Evolutionary conservation across 139 green algal species (phyloP).

Genomic region (Coelastrella sp.): DNA sequence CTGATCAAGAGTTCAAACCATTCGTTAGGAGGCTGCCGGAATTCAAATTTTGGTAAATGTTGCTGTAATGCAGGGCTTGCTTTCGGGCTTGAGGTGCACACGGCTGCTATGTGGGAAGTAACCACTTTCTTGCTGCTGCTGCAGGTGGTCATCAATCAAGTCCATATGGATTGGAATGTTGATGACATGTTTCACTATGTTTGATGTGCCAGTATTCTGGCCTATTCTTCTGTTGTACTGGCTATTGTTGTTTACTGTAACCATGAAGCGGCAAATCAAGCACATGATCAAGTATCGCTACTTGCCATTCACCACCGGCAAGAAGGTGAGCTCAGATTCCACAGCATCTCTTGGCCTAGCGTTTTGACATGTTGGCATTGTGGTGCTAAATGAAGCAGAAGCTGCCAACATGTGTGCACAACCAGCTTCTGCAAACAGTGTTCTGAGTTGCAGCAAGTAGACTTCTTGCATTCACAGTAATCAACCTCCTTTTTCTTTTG

Average conservation of each 20-base stretch:
- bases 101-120: no score
- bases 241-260: slow-evolving; percentile 95
- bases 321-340: slow-evolving; percentile 28
- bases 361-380: background rate
- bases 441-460: background rate
- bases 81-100: no score
- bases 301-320: slow-evolving; percentile 74
- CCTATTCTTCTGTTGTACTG: slow-evolving; percentile 98
- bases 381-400: background rate
- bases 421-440: background rate
- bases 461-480: background rate
- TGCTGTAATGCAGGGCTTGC: background rate
- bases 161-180: slow-evolving; percentile 86
- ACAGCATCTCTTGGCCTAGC: background rate
- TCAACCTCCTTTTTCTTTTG: background rate
- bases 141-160: slow-evolving; percentile 86
- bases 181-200: slow-evolving; percentile 95
- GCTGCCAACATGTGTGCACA: background rate
- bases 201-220: slow-evolving; percentile 99
- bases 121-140: no score
- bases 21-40: slow-evolving; percentile 98
- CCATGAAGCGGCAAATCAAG: slow-evolving; percentile 98
- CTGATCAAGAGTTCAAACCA: slow-evolving; percentile 96
- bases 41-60: slow-evolving; percentile 99
- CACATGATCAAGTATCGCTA: slow-evolving; percentile 99